phyloP scores from a whole-genome alignment of 164 flowering plant genomes.

The Stephania japonica region DNA sequence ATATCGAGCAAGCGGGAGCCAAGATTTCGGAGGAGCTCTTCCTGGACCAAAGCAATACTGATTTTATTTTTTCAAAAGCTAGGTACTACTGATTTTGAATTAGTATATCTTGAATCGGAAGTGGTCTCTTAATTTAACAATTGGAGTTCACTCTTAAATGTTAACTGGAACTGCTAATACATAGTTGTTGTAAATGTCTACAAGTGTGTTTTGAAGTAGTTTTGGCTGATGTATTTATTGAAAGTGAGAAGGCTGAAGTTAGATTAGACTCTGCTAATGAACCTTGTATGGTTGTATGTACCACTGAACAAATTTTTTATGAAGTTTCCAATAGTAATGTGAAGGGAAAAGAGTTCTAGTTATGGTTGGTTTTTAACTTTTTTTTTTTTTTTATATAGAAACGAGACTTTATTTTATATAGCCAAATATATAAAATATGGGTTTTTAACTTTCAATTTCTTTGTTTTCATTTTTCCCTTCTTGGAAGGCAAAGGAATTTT shows the following conservation, averaged over 20 bases:
- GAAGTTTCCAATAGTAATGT: background rate
- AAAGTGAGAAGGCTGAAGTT: background rate
- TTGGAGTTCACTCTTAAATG: background rate
- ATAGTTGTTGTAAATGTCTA: background rate
- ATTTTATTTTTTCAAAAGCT: background rate
- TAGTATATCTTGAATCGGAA: background rate
- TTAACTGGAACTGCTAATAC: background rate
- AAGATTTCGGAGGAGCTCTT: conserved; percentile 15
- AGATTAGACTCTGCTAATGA: background rate
- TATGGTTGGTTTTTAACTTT: no score
- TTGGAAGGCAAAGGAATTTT: no score
- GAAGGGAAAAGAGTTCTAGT: background rate
- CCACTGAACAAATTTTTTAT: background rate
- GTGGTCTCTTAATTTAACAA: background rate
- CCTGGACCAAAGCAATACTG: conserved; percentile 22
- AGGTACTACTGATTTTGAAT: conserved; percentile 16
- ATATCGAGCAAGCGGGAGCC: conserved; percentile 4
- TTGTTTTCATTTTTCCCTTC: no score
- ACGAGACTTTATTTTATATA: no score
- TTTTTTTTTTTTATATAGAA: no score
- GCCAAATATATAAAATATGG: no score
- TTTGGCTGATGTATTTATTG: background rate
- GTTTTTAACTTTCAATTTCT: no score
- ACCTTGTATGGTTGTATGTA: background rate
- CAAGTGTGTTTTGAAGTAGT: background rate